Base-by-base conservation (phyloP, 2,329 filamentous ascomycete genomes). In the Fusarium algeriense region DNA sequence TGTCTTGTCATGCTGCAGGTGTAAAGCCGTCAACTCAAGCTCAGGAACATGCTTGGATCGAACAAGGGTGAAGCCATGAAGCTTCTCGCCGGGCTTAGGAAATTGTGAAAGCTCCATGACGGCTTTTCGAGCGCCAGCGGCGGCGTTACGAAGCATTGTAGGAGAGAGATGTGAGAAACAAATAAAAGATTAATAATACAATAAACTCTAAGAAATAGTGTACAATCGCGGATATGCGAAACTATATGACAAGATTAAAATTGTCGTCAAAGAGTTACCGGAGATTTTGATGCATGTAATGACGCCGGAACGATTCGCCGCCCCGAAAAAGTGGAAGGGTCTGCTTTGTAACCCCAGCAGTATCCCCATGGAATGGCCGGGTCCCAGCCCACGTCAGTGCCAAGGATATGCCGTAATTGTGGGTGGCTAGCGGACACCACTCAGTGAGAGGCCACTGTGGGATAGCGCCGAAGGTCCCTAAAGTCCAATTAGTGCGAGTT, bases 31-130 rank as follows among this genome's bases (percentile, higher is more conserved):
- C 78, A 99, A 84, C 81, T 98, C 93, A 52, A 98, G 88, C 84
- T 99, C 96, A 1, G 95, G 94, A 4, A 99, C 93, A 83, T 97
- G 93, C 83, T 98, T 97, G 67, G 92, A 89, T 67, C 95, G 90
- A 77, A 95, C 86, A 58, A 99, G 85, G 0, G 95, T 98, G 83
- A 99, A 99, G 77, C 96, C 96, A 81, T 98, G 93, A 43, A 98
- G 88, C 82, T 93, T 92, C 78, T 95, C 91, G 78, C 96, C 96
- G 3, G 92, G 88, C 69, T 89, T 90, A 9, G 95, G 94, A 74
- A 92, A 92, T 76, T 88, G 89, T 57, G 91, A 88, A 71, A 96
- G 85, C 78, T 94, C 92, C 20, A 93, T 94, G 49, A 95, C 89
- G 53, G 93, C 92, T 75, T 85, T 88, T 75, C 84, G 85, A 54